Conservation (phyloP, 441 rosid genomes). For the Syzygium malaccense region DNA sequence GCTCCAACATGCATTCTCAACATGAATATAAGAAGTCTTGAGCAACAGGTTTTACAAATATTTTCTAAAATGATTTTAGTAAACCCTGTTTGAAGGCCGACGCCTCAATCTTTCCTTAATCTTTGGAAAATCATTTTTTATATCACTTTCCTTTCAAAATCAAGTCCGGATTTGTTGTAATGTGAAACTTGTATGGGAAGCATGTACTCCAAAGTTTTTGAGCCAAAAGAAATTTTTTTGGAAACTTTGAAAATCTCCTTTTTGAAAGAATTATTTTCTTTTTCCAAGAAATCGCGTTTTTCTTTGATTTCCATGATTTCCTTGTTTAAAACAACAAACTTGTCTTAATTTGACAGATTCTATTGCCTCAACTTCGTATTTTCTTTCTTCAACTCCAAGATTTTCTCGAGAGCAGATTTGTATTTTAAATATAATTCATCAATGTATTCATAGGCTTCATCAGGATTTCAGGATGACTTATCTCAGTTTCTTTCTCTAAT, state of each 20-base stretch:
- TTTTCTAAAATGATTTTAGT: no score
- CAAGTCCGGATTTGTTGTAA: neutral
- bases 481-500: neutral
- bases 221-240: neutral
- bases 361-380: neutral
- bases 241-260: neutral
- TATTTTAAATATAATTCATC: no score
- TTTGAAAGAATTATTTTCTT: neutral
- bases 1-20: no score
- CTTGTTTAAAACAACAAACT: neutral
- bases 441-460: no score
- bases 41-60: no score
- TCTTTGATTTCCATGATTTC: neutral
- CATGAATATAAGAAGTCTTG: no score
- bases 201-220: neutral
- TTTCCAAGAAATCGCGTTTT: no score
- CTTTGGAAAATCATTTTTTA: neutral
- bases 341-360: no score
- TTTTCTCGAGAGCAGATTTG: neutral
- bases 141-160: neutral
- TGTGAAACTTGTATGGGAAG: no score
- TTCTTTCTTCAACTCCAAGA: no score
- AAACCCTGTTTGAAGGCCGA: no score
- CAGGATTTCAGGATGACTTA: neutral
- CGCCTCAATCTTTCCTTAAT: neutral